These are phyloP conservation scores for Ustilaginoidea virens DNA, from an alignment of 2,329 filamentous ascomycete genomes.

Conservation along the genomic window DNA sequence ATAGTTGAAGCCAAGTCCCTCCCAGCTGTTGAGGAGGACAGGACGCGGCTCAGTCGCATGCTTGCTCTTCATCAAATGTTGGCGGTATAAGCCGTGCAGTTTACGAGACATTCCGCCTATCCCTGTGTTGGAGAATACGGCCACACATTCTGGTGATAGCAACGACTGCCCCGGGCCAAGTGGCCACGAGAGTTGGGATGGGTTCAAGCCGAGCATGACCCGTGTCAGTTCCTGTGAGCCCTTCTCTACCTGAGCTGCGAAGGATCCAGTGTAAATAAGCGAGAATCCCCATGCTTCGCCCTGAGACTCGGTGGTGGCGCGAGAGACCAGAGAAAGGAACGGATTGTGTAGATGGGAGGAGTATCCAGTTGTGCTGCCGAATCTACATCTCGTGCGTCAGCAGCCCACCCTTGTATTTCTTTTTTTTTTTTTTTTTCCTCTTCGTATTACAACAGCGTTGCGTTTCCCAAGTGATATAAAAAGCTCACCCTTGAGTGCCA, in stretches of 20 bases:
- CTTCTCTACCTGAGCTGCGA: conserved; percentile 44
- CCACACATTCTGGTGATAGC: conserved; percentile 45
- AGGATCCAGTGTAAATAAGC: conserved; percentile 48
- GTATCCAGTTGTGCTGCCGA: conserved; percentile 45
- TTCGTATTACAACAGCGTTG: no score
- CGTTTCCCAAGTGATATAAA: no score
- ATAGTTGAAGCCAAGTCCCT: conserved; percentile 43
- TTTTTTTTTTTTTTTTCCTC: no score
- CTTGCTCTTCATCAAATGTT: conserved; percentile 43
- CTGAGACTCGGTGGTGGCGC: conserved; percentile 41
- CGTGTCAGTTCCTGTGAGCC: conserved; percentile 46
- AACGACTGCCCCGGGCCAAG: conserved; percentile 40
- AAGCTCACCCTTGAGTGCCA: conserved; percentile 37
- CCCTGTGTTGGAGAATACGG: conserved; percentile 42
- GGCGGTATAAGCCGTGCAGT: conserved; percentile 45
- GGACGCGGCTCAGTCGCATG: conserved; percentile 36
- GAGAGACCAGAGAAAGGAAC: conserved; percentile 41
- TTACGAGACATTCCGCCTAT: conserved; percentile 46
- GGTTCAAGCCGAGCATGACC: conserved; percentile 44
- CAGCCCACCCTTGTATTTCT: no score
- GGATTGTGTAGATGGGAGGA: conserved; percentile 51
- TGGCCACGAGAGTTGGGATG: conserved; percentile 42
- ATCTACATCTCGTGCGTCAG: conserved; percentile 22
- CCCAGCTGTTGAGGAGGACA: conserved; percentile 49
- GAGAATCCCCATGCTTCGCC: conserved; percentile 52